Evolutionary conservation across 108 stramenopile species (phyloP).

Genomic region (Skeletonema marinoi): DNA sequence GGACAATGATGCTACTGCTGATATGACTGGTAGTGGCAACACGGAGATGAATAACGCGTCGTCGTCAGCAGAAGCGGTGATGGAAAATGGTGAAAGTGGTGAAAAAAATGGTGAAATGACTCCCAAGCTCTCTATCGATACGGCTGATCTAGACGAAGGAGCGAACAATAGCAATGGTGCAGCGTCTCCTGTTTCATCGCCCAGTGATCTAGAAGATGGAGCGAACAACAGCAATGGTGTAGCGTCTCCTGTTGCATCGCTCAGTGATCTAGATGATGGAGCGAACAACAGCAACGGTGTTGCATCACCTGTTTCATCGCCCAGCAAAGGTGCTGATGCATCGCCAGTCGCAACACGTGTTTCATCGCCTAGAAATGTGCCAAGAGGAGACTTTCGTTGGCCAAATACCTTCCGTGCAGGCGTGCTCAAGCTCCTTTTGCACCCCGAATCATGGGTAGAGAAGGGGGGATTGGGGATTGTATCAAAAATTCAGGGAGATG

Average conservation of each 20-base stretch:
- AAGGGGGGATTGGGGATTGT: slow-evolving; percentile 79
- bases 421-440: slow-evolving; percentile 69
- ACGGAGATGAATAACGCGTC: neutral
- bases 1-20: neutral
- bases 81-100: neutral
- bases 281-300: no score
- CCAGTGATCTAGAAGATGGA: no score
- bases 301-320: neutral
- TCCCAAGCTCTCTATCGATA: no score
- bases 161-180: no score
- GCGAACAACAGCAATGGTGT: no score
- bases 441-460: slow-evolving; percentile 65
- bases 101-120: no score
- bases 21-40: neutral
- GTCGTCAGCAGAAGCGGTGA: neutral
- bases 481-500: slow-evolving; percentile 75
- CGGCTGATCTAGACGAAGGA: no score
- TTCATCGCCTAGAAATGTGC: no score
- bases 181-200: neutral
- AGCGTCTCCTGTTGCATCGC: neutral
- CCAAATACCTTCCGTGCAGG: slow-evolving; percentile 74
- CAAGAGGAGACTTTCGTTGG: slow-evolving; percentile 13
- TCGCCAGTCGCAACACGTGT: no score
- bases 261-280: no score
- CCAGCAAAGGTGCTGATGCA: no score